Evolutionary conservation across 306 rosid species (phyloP), one percentile per base, ranked within the genome.

Genomic region (Cucurbita moschata): DNA sequence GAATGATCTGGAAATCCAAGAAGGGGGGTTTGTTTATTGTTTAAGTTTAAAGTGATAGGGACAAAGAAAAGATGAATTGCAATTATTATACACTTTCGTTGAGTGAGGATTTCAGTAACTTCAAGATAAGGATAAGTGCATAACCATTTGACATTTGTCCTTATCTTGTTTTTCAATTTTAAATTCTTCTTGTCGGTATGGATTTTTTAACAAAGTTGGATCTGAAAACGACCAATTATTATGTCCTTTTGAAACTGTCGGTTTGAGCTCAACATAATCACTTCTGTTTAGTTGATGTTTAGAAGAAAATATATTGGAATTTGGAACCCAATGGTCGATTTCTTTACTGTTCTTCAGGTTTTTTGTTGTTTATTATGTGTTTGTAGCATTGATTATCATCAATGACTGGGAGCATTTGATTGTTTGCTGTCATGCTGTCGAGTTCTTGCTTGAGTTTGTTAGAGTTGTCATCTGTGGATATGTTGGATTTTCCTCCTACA

Each of bases 401-500:
- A 16, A 40, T 8, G 5, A 10, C 16, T 64, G 3, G 71, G 77
- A 61, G 77, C 23, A 50, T 52, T 44, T 26, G 16, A 44, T 30
- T 13, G n/a, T 40, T 50, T 10, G 12, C 71, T 79, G 82, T 61
- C 72, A 92, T 90, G 93, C 77, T 83, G 53, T 82, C 83, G 69
- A 86, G 86, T 66, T 86, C 96, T 68, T 79, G 77, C 83, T 66
- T 81, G 46, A 85, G 83, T 82, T 83, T 88, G 81, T 73, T 82
- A 76, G 90, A 92, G 70, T 72, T 88, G 81, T 87, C 84, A 23
- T 78, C 92, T 4, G 87, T 81, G 77, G 96, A 88, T 77, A 71
- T 83, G 81, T 57, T 82, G 46, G 83, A 84, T 83, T 60, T 77
- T 77, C 88, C 90, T 50, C 88, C 12, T 60, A 76, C 88, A 69